Percentiles rank a stretch among this genome's conserved stretches.
These are phyloP conservation scores for Phylloporus sp. DNA, from an alignment of 768 basidiomycete genomes.

Conservation along the genomic window DNA sequence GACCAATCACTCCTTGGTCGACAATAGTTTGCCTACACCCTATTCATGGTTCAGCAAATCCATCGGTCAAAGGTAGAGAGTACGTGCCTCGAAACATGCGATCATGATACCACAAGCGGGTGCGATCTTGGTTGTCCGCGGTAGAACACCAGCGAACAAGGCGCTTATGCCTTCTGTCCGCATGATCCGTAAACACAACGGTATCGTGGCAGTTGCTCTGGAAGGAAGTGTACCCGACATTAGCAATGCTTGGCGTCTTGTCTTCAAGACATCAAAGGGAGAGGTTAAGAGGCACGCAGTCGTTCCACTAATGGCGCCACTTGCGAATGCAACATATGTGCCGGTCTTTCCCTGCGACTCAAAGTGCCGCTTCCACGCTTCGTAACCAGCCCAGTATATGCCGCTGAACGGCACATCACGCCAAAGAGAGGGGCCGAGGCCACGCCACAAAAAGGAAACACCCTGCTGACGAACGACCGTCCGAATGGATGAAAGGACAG, in stretches of 20 bases:
- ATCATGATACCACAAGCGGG: conserved; percentile 99
- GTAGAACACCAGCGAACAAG: conserved; percentile 79
- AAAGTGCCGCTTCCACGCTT: conserved; percentile 69
- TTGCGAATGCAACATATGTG: conserved; percentile 73
- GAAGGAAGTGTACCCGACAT: conserved; percentile 51
- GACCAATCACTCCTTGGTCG: conserved; percentile 22
- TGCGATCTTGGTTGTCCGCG: conserved; percentile 91
- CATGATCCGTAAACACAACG: conserved; percentile 65
- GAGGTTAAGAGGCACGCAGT: conserved; percentile 84
- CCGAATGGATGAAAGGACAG: conserved; percentile 63
- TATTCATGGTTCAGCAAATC: conserved; percentile 23
- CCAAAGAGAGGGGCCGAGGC: conserved; percentile 90
- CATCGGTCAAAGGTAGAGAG: conserved; percentile 5
- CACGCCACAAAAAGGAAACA: conserved; percentile 76
- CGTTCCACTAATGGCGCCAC: conserved; percentile 87
- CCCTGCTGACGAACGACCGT: conserved; percentile 61
- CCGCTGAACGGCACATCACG: conserved; percentile 97
- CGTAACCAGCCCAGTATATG: conserved; percentile 95
- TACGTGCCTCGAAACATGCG: conserved; percentile 81
- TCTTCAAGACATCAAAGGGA: conserved; percentile 97
- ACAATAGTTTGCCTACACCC: conserved; percentile 58
- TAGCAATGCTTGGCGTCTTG: conserved; percentile 79
- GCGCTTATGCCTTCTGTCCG: conserved; percentile 75
- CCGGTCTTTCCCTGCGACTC: conserved; percentile 51
- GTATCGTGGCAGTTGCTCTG: conserved; percentile 48